These are phyloP conservation scores for Ceratobasidium sp. DNA, from an alignment of 1,284 basidiomycete genomes.

Conservation along the genomic window DNA sequence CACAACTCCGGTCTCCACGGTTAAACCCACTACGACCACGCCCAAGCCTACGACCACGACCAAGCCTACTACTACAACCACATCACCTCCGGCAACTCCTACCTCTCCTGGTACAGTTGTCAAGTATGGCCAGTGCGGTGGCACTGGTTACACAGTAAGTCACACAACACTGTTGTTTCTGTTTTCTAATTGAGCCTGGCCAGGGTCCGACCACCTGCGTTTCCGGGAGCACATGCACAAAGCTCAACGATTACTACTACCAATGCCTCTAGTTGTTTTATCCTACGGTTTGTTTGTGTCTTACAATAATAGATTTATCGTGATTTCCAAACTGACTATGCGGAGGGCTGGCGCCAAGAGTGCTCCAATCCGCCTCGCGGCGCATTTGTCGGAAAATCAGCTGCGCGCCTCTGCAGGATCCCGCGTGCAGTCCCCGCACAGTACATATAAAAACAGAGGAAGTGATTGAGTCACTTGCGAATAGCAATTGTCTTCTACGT, in stretches of 20 bases:
- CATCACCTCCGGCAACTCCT: constrained; percentile 31
- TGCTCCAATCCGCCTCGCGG: too few species aligned
- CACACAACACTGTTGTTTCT: neutral
- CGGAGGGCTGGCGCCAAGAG: neutral
- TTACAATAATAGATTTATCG: constrained; percentile 19
- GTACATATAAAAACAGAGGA: too few species aligned
- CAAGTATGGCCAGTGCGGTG: constrained; percentile 47
- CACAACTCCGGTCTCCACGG: constrained; percentile 23
- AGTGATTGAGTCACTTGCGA: too few species aligned
- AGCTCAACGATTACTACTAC: constrained; percentile 43
- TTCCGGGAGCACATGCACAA: constrained; percentile 42
- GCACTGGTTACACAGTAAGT: constrained; percentile 29
- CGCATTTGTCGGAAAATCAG: too few species aligned
- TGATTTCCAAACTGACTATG: neutral
- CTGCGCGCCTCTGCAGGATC: too few species aligned
- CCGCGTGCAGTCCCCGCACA: too few species aligned
- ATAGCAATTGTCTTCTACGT: too few species aligned
- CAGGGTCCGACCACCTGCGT: constrained; percentile 41
- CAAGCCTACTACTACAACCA: constrained; percentile 13
- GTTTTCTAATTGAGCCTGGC: neutral
- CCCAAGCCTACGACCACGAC: constrained; percentile 15
- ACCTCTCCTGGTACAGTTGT: constrained; percentile 36
- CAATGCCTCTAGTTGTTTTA: constrained; percentile 32
- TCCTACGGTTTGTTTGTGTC: neutral
- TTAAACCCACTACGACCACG: constrained; percentile 15